Conservation (phyloP, 176 grass and related monocot species). For the Cymbopogon citratus region DNA sequence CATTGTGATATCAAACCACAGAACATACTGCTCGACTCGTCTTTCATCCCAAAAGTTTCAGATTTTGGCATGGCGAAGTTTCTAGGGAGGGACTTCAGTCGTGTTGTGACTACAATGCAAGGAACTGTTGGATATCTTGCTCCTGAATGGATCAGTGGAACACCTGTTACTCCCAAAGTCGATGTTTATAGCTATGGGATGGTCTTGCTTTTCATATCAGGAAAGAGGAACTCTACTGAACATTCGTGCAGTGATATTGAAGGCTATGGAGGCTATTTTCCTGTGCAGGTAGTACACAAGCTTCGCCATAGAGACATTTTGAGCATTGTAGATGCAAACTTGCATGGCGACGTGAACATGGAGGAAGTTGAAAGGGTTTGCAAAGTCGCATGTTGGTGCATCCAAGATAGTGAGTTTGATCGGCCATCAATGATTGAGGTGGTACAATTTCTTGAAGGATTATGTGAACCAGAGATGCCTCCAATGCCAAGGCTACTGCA, state of each 20-base stretch:
- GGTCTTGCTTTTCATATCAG: slow-evolving; percentile 25
- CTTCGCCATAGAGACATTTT: not conserved
- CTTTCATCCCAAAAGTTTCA: slow-evolving; percentile 18
- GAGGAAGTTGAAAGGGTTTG: slow-evolving; percentile 29
- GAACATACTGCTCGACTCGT: slow-evolving; percentile 21
- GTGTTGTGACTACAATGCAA: slow-evolving; percentile 13
- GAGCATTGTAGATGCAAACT: slow-evolving; percentile 16
- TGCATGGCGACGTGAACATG: not conserved
- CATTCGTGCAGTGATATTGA: not conserved
- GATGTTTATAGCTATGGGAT: slow-evolving; percentile 30
- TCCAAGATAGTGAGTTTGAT: not conserved
- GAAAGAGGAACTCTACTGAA: slow-evolving; percentile 2
- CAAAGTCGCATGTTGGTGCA: slow-evolving; percentile 40
- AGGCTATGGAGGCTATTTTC: slow-evolving; percentile 16
- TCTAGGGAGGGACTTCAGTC: slow-evolving; percentile 15
- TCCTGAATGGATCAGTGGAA: slow-evolving; percentile 31
- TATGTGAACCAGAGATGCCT: not conserved
- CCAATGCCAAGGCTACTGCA: too few species aligned
- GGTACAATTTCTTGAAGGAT: slow-evolving; percentile 28
- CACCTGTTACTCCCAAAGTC: slow-evolving; percentile 15
- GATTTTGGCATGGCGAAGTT: slow-evolving; percentile 45
- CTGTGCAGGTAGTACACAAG: slow-evolving; percentile 1
- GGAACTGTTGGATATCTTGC: slow-evolving; percentile 36
- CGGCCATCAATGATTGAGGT: slow-evolving; percentile 12
- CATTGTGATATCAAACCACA: slow-evolving; percentile 39